These are phyloP conservation scores for Myxozyma neotropica DNA, from an alignment of 805 yeast genomes.

Conservation along the genomic window DNA sequence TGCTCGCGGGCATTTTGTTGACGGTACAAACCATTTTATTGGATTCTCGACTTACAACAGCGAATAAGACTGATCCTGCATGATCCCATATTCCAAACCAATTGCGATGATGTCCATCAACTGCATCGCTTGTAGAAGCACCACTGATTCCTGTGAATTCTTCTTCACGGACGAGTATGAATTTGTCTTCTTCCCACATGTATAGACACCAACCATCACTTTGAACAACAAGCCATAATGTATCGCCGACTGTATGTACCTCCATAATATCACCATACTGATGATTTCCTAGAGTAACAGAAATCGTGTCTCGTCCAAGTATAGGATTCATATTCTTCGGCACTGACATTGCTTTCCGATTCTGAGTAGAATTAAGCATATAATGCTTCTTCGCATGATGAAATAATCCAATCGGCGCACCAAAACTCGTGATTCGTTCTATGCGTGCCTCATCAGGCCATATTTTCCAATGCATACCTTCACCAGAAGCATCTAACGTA, in stretches of 20 bases:
- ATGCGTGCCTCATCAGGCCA: slow-evolving; percentile 33
- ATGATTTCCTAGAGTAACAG: slow-evolving; percentile 16
- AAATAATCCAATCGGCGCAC: slow-evolving; percentile 22
- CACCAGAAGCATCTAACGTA: slow-evolving; percentile 28
- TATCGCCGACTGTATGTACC: slow-evolving; percentile 30
- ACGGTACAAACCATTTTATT: slow-evolving; percentile 16
- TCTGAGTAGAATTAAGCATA: neutral
- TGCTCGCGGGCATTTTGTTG: slow-evolving; percentile 18
- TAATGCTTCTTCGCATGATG: slow-evolving; percentile 11
- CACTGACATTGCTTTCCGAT: neutral
- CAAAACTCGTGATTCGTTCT: slow-evolving; percentile 27
- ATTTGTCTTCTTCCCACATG: slow-evolving; percentile 33
- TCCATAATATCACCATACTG: slow-evolving; percentile 19
- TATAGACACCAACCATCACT: slow-evolving; percentile 31
- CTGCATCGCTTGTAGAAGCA: slow-evolving; percentile 24
- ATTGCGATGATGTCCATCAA: slow-evolving; percentile 24
- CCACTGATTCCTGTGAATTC: slow-evolving; percentile 15
- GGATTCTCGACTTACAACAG: slow-evolving; percentile 1
- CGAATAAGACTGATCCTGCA: slow-evolving; percentile 19
- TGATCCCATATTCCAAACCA: slow-evolving; percentile 32
- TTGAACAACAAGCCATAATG: slow-evolving; percentile 28
- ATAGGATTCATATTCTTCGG: slow-evolving; percentile 1
- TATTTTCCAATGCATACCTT: slow-evolving; percentile 32
- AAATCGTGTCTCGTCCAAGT: slow-evolving; percentile 3
- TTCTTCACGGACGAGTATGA: slow-evolving; percentile 6